Conservation (phyloP, 441 rosid genomes). For the Pelargonium fulgidum region DNA sequence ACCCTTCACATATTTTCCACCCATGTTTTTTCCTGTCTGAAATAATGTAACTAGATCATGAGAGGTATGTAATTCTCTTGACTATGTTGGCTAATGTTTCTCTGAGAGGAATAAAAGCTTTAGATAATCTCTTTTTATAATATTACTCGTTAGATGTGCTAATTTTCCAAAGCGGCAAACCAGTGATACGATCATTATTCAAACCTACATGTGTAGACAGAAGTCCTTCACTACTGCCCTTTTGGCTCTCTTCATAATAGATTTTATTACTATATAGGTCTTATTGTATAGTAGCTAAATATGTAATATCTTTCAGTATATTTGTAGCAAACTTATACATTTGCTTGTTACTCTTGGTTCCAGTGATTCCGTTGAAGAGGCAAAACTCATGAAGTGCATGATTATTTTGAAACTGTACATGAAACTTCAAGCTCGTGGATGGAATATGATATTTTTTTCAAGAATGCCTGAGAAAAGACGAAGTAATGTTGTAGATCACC, state of each 20-base stretch:
- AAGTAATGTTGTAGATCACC: conserved; percentile 32
- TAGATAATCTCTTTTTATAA: too few species aligned
- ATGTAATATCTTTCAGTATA: not conserved
- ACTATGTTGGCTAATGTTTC: too few species aligned
- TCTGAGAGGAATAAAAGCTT: too few species aligned
- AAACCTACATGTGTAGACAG: too few species aligned
- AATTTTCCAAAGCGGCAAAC: too few species aligned
- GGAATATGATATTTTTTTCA: conserved; percentile 53
- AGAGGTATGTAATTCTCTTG: too few species aligned
- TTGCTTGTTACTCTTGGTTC: conserved; percentile 4
- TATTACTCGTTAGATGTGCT: too few species aligned
- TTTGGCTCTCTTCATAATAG: too few species aligned
- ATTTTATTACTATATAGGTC: not conserved
- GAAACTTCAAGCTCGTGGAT: conserved; percentile 51
- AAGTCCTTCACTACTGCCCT: too few species aligned
- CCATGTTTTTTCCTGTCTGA: not conserved
- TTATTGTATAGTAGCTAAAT: not conserved
- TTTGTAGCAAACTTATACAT: not conserved
- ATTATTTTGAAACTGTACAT: conserved; percentile 34
- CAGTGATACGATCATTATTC: not conserved
- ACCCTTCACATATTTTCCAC: not conserved
- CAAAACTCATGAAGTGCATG: conserved; percentile 33
- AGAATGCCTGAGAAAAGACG: conserved; percentile 38
- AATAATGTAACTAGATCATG: not conserved
- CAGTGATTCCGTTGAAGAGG: conserved; percentile 36